These are phyloP conservation scores for Avena eriantha DNA, from an alignment of 176 grass and related monocot genomes.

Conservation along the genomic window DNA sequence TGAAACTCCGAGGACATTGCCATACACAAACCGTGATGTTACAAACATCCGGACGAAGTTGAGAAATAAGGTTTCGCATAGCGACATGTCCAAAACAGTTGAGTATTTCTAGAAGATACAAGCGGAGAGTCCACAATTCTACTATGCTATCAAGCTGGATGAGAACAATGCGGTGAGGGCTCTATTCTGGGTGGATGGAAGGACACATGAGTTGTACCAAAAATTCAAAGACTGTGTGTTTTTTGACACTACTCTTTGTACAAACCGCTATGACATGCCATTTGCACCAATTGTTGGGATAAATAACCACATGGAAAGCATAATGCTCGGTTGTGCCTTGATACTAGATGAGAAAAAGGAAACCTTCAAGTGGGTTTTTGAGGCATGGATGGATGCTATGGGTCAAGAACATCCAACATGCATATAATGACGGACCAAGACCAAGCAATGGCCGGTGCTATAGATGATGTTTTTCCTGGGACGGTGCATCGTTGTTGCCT, in stretches of 20 bases:
- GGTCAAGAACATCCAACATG: neutral
- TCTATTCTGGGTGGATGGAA: too few relatives aligned
- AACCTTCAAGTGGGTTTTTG: conserved; percentile 13
- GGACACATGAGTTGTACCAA: too few relatives aligned
- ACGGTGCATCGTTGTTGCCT: neutral
- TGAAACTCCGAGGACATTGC: neutral
- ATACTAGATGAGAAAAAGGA: neutral
- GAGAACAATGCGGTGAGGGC: too few relatives aligned
- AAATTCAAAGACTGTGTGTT: too few relatives aligned
- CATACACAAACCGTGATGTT: neutral
- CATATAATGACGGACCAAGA: too few relatives aligned
- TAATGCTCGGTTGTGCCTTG: too few relatives aligned
- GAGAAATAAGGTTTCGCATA: neutral
- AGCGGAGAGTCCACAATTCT: too few relatives aligned
- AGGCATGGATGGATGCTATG: neutral
- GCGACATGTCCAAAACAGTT: neutral
- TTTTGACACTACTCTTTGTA: too few relatives aligned
- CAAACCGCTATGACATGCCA: too few relatives aligned
- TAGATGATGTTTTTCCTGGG: neutral
- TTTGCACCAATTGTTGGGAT: too few relatives aligned
- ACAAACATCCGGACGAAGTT: neutral
- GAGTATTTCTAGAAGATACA: neutral
- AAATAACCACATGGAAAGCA: too few relatives aligned
- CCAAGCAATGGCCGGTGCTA: neutral
- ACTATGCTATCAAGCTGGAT: too few relatives aligned